These are phyloP conservation scores for Gynandropsis gynandra DNA, from an alignment of 345 rosid species.

Conservation along the genomic window DNA sequence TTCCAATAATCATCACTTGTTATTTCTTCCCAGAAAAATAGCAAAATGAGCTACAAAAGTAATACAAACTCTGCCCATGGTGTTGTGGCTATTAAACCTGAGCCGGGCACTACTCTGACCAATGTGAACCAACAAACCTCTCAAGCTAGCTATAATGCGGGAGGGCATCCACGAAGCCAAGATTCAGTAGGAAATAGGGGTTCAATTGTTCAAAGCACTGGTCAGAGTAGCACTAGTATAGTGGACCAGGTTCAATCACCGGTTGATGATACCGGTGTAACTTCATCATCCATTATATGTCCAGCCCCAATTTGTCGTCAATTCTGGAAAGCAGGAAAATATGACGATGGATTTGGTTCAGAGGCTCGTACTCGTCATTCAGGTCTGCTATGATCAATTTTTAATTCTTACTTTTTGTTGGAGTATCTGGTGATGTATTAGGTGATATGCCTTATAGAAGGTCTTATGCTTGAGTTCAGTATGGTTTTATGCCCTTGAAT, in stretches of 20 bases:
- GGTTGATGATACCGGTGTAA: conserved; percentile 56
- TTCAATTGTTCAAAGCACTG: conserved; percentile 39
- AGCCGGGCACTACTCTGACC: conserved; percentile 30
- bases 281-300: conserved; percentile 43
- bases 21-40: conserved; percentile 9
- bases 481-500: neutral
- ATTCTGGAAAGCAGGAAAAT: conserved; percentile 92
- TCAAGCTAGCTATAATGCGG: conserved; percentile 22
- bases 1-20: too few relatives aligned
- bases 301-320: conserved; percentile 80
- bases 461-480: neutral
- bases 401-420: conserved; percentile 14
- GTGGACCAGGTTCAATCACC: conserved; percentile 71
- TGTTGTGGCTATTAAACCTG: conserved; percentile 42
- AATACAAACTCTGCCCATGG: conserved; percentile 28
- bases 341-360: conserved; percentile 38
- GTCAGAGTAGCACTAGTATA: conserved; percentile 48
- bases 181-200: conserved; percentile 52
- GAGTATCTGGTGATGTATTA: neutral
- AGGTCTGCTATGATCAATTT: neutral
- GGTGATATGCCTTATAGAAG: neutral
- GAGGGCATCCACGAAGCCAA: conserved; percentile 27
- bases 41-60: conserved; percentile 30
- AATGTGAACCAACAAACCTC: conserved; percentile 3
- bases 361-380: conserved; percentile 59